Evolutionary conservation across 768 basidiomycete species (phyloP).

Genomic region (Neoboletus brunneissimus): DNA sequence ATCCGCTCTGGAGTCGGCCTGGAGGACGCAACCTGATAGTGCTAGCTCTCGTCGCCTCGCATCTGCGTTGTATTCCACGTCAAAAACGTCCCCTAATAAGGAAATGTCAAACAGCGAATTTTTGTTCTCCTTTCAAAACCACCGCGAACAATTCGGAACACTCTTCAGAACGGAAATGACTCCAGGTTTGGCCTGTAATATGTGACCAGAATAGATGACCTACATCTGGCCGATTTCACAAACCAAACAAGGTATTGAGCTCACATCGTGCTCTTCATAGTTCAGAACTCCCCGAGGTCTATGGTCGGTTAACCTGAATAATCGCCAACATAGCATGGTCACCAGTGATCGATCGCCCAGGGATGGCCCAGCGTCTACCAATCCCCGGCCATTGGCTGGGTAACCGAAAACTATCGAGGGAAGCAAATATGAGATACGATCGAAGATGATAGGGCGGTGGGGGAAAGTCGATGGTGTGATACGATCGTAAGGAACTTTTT

Average conservation of each 20-base stretch:
- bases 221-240: background rate
- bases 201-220: background rate
- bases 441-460: background rate
- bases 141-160: background rate
- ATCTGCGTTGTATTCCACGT: background rate
- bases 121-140: background rate
- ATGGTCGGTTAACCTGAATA: background rate
- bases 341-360: background rate
- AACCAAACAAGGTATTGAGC: background rate
- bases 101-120: background rate
- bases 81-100: background rate
- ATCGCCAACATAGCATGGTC: background rate
- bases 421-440: background rate
- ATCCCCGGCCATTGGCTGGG: constrained; percentile 7
- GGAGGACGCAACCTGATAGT: background rate
- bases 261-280: background rate
- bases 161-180: background rate
- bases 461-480: background rate
- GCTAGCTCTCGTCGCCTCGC: background rate
- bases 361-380: background rate
- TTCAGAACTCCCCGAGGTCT: background rate
- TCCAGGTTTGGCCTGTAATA: background rate
- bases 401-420: constrained; percentile 5
- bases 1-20: too few relatives aligned
- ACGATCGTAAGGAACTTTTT: background rate